These are phyloP conservation scores for Trichoderma erinaceum DNA, from an alignment of 495 filamentous ascomycete genomes.

Conservation along the genomic window DNA sequence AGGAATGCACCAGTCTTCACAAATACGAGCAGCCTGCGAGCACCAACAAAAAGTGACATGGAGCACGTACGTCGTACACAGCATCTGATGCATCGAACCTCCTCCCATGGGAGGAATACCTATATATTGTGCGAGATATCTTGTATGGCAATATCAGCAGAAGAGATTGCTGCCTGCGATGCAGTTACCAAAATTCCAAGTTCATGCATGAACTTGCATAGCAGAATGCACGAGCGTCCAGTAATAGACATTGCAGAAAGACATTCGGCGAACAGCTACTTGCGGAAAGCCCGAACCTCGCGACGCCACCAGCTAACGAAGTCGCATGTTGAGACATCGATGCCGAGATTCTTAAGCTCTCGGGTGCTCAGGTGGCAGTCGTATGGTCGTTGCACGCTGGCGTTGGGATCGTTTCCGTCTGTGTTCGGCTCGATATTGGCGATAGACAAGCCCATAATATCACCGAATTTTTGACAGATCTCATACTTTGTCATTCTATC, in stretches of 20 bases:
- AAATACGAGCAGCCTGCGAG: not conserved
- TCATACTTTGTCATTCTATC: conserved; percentile 86
- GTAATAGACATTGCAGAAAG: not conserved
- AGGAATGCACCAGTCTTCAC: not conserved
- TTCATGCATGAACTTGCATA: too few relatives aligned
- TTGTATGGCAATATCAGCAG: not conserved
- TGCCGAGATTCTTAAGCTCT: conserved; percentile 65
- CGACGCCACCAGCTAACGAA: conserved; percentile 78
- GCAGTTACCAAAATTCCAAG: too few relatives aligned
- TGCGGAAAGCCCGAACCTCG: conserved; percentile 43
- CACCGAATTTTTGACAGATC: conserved; percentile 73
- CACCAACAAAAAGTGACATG: not conserved
- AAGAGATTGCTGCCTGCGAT: too few relatives aligned
- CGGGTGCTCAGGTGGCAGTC: conserved; percentile 83
- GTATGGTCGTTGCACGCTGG: conserved; percentile 72
- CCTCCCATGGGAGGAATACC: not conserved
- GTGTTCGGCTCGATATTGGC: conserved; percentile 64
- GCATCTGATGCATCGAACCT: not conserved
- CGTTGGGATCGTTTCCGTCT: conserved; percentile 69
- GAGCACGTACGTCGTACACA: not conserved
- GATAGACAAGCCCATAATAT: conserved; percentile 74
- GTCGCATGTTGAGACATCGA: conserved; percentile 67
- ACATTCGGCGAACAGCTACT: conserved; percentile 24
- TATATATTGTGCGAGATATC: not conserved
- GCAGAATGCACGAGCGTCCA: not conserved